phyloP scores from a whole-genome alignment of 2,329 filamentous ascomycete species.

The Penicillium sp. region DNA sequence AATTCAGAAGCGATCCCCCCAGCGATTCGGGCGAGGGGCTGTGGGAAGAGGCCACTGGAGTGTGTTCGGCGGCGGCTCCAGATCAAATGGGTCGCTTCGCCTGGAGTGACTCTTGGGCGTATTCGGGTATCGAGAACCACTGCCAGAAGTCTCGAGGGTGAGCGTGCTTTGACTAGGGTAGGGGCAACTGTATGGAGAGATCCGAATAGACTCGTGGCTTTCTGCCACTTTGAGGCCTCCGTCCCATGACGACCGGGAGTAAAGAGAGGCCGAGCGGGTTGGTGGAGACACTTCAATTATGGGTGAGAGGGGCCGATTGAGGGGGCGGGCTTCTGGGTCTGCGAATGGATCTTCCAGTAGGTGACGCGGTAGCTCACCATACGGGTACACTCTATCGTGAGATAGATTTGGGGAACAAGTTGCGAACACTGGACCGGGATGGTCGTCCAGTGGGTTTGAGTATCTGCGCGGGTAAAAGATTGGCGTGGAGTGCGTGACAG shows the following conservation, averaged over 20 bases:
- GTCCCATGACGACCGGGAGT: conserved; percentile 15
- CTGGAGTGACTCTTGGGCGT: not conserved
- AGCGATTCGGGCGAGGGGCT: not conserved
- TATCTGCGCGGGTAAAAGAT: conserved; percentile 10
- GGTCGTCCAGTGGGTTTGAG: not conserved
- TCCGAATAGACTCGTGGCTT: conserved; percentile 8
- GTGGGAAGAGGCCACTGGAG: conserved; percentile 1
- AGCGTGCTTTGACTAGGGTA: conserved; percentile 1
- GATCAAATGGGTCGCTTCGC: conserved; percentile 36
- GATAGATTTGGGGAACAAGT: conserved; percentile 8
- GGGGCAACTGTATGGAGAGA: conserved; percentile 1
- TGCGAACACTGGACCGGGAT: not conserved
- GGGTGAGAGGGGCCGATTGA: conserved; percentile 2
- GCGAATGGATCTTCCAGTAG: not conserved
- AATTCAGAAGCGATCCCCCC: not conserved
- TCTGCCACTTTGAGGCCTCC: not conserved
- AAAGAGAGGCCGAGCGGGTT: conserved; percentile 13
- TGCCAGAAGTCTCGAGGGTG: not conserved
- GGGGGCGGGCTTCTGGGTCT: conserved; percentile 4
- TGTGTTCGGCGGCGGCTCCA: conserved; percentile 37
- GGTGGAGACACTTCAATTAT: conserved; percentile 15
- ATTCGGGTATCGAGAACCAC: not conserved
- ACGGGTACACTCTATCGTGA: conserved; percentile 4
- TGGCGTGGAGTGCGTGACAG: conserved; percentile 2
- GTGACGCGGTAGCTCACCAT: not conserved